Conservation (phyloP, 495 filamentous ascomycete species). For the Annulohypoxylon maeteangense region DNA sequence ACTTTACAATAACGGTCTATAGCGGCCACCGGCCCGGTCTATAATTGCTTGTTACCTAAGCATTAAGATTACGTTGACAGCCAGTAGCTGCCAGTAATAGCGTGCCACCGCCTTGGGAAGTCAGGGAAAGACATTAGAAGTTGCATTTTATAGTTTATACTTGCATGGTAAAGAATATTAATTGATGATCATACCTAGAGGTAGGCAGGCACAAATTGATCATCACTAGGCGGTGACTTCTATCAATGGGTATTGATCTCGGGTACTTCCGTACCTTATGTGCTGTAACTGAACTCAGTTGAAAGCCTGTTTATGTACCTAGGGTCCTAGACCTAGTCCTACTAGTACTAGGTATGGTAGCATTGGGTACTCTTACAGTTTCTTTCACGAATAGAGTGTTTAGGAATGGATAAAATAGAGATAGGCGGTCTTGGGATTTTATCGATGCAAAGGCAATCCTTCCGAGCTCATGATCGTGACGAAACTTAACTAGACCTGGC, state of each 20-base stretch:
- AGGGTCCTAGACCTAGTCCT: no score
- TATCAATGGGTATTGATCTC: background rate
- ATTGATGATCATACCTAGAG: background rate
- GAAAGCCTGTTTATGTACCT: background rate
- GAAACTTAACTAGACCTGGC: background rate
- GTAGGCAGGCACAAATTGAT: background rate
- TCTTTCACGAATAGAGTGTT: background rate
- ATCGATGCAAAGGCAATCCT: slow-evolving; percentile 3
- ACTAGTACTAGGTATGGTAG: no score
- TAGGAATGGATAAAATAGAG: background rate
- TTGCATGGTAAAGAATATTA: slow-evolving; percentile 7
- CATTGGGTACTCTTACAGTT: background rate
- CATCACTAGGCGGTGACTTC: slow-evolving; percentile 6
- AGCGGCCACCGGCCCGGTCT: background rate
- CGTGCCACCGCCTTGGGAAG: slow-evolving; percentile 9
- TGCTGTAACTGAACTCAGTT: background rate
- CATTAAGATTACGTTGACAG: background rate
- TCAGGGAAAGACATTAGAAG: slow-evolving; percentile 6
- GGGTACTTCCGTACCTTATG: background rate
- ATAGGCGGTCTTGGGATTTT: background rate
- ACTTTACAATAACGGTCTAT: background rate
- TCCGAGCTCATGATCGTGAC: slow-evolving; percentile 6
- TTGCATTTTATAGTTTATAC: slow-evolving; percentile 4
- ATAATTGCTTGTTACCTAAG: background rate
- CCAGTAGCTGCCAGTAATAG: slow-evolving; percentile 16